Percentiles rank a stretch among this genome's conserved stretches.
Evolutionary conservation across 2,329 filamentous ascomycete species (phyloP).

Genomic region (Colletotrichum destructivum): DNA sequence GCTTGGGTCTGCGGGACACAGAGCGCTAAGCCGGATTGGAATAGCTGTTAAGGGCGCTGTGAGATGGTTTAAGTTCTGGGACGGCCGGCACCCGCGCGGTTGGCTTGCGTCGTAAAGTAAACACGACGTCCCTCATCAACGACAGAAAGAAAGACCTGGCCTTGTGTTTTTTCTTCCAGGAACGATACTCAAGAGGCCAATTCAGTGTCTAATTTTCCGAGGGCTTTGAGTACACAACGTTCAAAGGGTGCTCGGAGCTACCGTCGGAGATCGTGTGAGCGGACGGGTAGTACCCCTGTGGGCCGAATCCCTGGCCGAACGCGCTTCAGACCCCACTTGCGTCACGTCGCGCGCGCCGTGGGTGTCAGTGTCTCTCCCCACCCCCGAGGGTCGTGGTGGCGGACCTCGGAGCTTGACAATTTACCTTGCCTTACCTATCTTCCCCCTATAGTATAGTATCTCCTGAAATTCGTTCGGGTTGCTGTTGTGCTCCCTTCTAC

Average conservation of each 20-base stretch:
- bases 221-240: no score
- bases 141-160: background rate
- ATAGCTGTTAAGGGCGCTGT: background rate
- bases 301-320: slow-evolving; percentile 15
- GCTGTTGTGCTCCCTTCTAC: no score
- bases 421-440: background rate
- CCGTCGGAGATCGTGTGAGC: slow-evolving; percentile 38
- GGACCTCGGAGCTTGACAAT: slow-evolving; percentile 32
- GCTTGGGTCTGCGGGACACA: background rate
- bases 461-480: no score
- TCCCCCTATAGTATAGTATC: no score
- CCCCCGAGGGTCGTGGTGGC: slow-evolving; percentile 28
- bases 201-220: no score
- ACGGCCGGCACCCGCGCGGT: no score
- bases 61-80: background rate
- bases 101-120: slow-evolving; percentile 1
- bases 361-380: slow-evolving; percentile 17
- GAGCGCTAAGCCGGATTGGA: background rate
- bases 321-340: slow-evolving; percentile 35
- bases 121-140: background rate
- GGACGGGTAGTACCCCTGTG: slow-evolving; percentile 11
- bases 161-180: no score
- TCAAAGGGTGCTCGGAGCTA: slow-evolving; percentile 32
- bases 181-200: no score
- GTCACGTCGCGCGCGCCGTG: slow-evolving; percentile 33